Conservation (phyloP, 176 grass and related monocot species). For the Oryza brachyantha region DNA sequence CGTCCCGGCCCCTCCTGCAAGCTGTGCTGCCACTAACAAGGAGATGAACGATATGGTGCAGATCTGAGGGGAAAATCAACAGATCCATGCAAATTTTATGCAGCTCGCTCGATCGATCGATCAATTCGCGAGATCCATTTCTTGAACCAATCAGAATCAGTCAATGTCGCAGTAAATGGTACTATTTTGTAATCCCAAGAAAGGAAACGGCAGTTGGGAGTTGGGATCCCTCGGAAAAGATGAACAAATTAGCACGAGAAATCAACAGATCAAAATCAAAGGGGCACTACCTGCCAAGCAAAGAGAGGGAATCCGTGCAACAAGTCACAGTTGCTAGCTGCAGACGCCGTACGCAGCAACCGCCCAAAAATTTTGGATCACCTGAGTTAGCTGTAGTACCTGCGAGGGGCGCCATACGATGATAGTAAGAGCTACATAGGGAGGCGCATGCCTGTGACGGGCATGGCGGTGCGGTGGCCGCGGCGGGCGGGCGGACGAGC, state of each 20-base stretch:
- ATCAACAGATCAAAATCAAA: too few relatives aligned
- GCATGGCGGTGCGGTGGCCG: neutral
- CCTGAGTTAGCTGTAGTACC: neutral
- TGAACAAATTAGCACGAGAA: neutral
- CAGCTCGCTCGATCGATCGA: neutral
- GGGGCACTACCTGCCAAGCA: conserved; percentile 14
- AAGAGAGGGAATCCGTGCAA: conserved; percentile 41
- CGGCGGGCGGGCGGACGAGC: conserved; percentile 23
- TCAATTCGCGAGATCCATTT: neutral
- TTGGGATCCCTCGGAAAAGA: conserved; percentile 29
- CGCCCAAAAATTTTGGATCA: conserved; percentile 25
- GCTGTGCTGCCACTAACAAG: neutral
- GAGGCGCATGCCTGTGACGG: too few relatives aligned
- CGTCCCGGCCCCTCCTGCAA: neutral
- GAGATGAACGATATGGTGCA: neutral
- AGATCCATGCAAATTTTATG: neutral
- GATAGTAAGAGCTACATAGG: too few relatives aligned
- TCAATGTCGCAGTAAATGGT: neutral
- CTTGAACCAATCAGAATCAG: neutral
- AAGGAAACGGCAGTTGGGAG: conserved; percentile 10
- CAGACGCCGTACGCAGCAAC: conserved; percentile 38
- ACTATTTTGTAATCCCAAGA: conserved; percentile 25
- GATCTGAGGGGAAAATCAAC: conserved; percentile 18
- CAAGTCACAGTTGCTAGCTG: conserved; percentile 10
- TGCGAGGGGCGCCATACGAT: conserved; percentile 22